Base-by-base conservation (phyloP, 441 rosid genomes). In the Corymbia citriodora region DNA sequence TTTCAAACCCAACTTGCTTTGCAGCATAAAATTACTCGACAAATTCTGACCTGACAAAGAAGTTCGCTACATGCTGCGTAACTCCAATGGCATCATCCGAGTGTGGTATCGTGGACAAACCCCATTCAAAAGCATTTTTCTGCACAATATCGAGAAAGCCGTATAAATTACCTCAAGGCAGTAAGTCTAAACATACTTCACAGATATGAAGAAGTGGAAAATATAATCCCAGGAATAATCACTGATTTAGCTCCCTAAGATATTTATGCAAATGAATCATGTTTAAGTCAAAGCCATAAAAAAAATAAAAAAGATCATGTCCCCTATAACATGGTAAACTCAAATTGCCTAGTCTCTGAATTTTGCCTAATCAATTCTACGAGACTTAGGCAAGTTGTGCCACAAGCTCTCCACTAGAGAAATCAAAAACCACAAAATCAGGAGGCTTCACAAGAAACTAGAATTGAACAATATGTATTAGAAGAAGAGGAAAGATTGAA, bases 61-160 rank as follows among this genome's bases (percentile, higher is more conserved):
- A 94, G 93, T 96, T 98, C 9, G 99, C 99, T 55, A 93, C 93
- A 85, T 94, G 95, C 92, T 97, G 99, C 79, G 99, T 97, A 92
- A 98, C 99, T 88, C 93, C 96, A 91, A 96, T 95, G 63, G 98
- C 99, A 16, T 98, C 98, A 55, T 96, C 99, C 4, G 99, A 94
- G 94, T 96, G 99, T 54, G 99, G 99, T 91, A 98, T 96, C 93
- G 86, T 93, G 6, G 96, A 92, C 91, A 89, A 89, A 86, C 98
- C 98, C 99, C 99, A 98, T 92, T 96, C 99, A 65, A 98, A 98
- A 92, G 99, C 97, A 92, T 98, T 97, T 95, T 98, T 97, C 99
- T 98, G 96, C 95, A 92, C 88, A 33, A 53, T 45, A 63, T 54
- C 13, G 8, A 53, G 25, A 33, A 55, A 74, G 52, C 83, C 83